A percentile compares a stretch with the other conserved stretches of the same genome.
Conservation (phyloP, 2,329 filamentous ascomycete species). For the Anisogramma anomala region DNA sequence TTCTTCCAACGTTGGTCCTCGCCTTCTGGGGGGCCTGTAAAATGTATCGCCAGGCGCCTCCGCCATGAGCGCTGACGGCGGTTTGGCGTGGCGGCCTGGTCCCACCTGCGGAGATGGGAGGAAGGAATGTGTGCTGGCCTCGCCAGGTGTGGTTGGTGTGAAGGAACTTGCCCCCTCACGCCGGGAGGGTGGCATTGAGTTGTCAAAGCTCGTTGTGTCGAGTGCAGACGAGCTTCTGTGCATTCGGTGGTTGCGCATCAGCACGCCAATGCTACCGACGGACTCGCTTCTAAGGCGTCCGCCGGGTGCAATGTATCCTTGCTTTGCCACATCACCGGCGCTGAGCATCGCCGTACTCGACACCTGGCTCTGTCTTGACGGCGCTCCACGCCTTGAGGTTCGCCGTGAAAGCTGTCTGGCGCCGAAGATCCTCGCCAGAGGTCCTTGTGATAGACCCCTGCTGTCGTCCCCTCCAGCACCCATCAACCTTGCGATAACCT, state of each 20-base stretch:
- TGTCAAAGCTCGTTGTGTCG: slow-evolving; percentile 37
- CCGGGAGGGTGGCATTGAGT: slow-evolving; percentile 31
- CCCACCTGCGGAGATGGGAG: slow-evolving; percentile 43
- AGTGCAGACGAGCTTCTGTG: slow-evolving; percentile 42
- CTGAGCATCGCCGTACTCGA: slow-evolving; percentile 74
- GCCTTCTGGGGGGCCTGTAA: slow-evolving; percentile 70
- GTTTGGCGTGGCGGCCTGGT: slow-evolving; percentile 31
- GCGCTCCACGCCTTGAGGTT: slow-evolving; percentile 48
- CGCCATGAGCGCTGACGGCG: slow-evolving; percentile 34
- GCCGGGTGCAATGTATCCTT: slow-evolving; percentile 40
- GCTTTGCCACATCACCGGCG: slow-evolving; percentile 53
- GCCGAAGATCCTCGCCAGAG: slow-evolving; percentile 80
- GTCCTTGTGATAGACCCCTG: slow-evolving; percentile 62
- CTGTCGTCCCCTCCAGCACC: slow-evolving; percentile 71
- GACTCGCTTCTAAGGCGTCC: slow-evolving; percentile 51
- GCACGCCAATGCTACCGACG: slow-evolving; percentile 43
- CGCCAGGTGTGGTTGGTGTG: slow-evolving; percentile 62
- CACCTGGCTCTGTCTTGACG: slow-evolving; percentile 66
- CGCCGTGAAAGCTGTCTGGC: slow-evolving; percentile 78
- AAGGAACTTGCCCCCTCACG: slow-evolving; percentile 51
- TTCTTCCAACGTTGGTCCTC: slow-evolving; percentile 33
- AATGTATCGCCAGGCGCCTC: slow-evolving; percentile 61
- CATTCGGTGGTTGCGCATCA: slow-evolving; percentile 33
- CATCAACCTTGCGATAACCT: slow-evolving; percentile 70
- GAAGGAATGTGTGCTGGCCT: slow-evolving; percentile 62